Evolutionary conservation across 176 grass and related monocot genomes (phyloP), one percentile per base, ranked within the genome.

Genomic region (Dactylis glomerata): DNA sequence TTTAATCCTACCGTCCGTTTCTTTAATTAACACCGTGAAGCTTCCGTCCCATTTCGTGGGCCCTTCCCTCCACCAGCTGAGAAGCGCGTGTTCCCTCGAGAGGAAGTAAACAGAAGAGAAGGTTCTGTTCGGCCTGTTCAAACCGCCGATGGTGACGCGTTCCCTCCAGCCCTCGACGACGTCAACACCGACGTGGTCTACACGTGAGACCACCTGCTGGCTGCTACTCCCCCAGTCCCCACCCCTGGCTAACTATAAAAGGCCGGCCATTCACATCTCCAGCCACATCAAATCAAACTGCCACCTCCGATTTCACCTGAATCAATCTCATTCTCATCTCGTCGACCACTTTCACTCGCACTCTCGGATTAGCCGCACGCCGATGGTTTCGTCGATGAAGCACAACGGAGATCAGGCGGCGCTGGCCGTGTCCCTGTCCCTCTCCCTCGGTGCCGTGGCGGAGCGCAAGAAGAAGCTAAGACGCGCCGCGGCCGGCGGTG

Each of bases 401-500:
- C 83, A 77, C 33, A 54, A 10, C 3, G 86, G 88, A 15, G 83
- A 70, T 44, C 5, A 82, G 13, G 30, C 17, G 40, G 87, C 8
- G 40, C 31, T 33, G 71, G 31, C 61, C 32, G 10, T 89, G 31
- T 62, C 78, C 50, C 71, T 89, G 10, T 50, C 88, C 30, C 83
- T 89, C 1, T 13, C 71, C 62, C 51, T 82, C 8, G 41, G 71
- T 24, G 61, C 10, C 17, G 27, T 31, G 23, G 36, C 12, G 33
- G 13, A 16, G 6, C 30, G 56, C 20, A 49, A 8, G 51, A 58
- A 68, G 68, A 82, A 37, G 81, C 4, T 11, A 12, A 61, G 77
- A 2, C 74, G 81, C 30, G 70, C 28, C 9, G 31, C 20, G 33
- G 58, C 68, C 49, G 47, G 52, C 3, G 31, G 24, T 19, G 83